Conservation (phyloP, 2,329 filamentous ascomycete species). For the Arthrobotrys pseudoclavata region DNA sequence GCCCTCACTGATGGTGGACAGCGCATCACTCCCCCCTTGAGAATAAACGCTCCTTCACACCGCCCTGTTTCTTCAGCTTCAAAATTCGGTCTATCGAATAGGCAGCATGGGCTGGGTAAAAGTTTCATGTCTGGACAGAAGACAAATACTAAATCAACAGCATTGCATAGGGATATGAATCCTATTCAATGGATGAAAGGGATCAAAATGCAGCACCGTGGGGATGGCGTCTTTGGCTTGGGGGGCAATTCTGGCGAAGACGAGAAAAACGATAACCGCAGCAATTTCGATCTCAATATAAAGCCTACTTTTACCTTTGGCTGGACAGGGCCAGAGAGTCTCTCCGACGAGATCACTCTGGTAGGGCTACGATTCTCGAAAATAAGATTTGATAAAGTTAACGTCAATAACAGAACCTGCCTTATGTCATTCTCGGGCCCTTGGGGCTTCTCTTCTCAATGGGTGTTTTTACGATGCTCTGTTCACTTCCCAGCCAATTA, state of each 20-base stretch:
- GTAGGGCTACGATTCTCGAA: slow-evolving; percentile 75
- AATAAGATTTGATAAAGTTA: slow-evolving; percentile 73
- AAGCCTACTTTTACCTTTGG: slow-evolving; percentile 61
- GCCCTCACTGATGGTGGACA: slow-evolving; percentile 30
- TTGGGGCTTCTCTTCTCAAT: slow-evolving; percentile 71
- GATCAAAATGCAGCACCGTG: slow-evolving; percentile 72
- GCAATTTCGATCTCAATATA: slow-evolving; percentile 35
- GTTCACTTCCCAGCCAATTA: slow-evolving; percentile 74
- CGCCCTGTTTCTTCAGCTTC: slow-evolving; percentile 40
- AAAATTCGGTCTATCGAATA: slow-evolving; percentile 23
- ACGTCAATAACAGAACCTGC: slow-evolving; percentile 71
- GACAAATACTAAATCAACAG: slow-evolving; percentile 48
- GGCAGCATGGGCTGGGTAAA: slow-evolving; percentile 43
- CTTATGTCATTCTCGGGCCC: slow-evolving; percentile 74
- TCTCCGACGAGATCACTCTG: slow-evolving; percentile 74
- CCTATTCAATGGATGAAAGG: slow-evolving; percentile 77
- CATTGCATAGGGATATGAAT: slow-evolving; percentile 68
- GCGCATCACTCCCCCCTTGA: slow-evolving; percentile 31
- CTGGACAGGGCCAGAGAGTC: slow-evolving; percentile 68
- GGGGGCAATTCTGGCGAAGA: slow-evolving; percentile 45
- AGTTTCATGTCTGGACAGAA: slow-evolving; percentile 56
- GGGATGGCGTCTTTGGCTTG: slow-evolving; percentile 58
- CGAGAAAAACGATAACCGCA: slow-evolving; percentile 14
- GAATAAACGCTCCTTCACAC: slow-evolving; percentile 35
- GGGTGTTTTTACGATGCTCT: slow-evolving; percentile 72